Evolutionary conservation across 2,329 filamentous ascomycete species (phyloP), one percentile per base, ranked within the genome.

Genomic region (Pseudocercospora crystallina): DNA sequence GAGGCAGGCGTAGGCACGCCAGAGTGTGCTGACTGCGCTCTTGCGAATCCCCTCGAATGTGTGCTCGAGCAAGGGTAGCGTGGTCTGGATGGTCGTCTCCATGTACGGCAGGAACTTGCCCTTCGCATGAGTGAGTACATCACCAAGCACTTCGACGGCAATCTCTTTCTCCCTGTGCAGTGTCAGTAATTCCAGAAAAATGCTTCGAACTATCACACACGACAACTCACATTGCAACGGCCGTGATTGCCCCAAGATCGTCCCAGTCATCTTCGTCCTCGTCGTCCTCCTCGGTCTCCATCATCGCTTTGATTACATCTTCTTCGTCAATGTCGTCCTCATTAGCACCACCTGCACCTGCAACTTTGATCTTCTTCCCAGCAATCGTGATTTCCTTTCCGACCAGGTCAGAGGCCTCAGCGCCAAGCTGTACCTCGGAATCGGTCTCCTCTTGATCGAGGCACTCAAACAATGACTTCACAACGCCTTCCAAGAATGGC

Each of bases 11-110:
- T 96, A 97, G 2, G 90, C 87, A 63, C 94, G 86, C 87, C 94
- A 96, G 17, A 97, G 79, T 8, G 92, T 96, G 61, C 89, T 86
- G 64, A 97, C 84, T 51, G 91, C 88, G 53, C 89, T 89, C 80
- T 95, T 96, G 63, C 94, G 87, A 64, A 95, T 90, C 57, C 92
- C 92, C 69, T 97, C 91, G 64, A 96, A 97, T 12, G 81, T 81
- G 76, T 97, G 92, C 66, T 96, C 89, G 38, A 87, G 83, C 45
- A 96, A 85, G 17, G 86, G 86, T 35, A 90, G 78, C 29, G 95
- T 82, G 58, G 84, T 84, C 72, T 90, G 86, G 55, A 99, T 83
- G 7, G 90, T 90, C 77, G 89, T 87, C 76, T 96, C 86, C 56
- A 96, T 87, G 71, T 92, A 96, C 5, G 89, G 85, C 60, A 95